Evolutionary conservation across 495 filamentous ascomycete species (phyloP), one percentile per base, ranked within the genome.

Genomic region (Poronia punctata): DNA sequence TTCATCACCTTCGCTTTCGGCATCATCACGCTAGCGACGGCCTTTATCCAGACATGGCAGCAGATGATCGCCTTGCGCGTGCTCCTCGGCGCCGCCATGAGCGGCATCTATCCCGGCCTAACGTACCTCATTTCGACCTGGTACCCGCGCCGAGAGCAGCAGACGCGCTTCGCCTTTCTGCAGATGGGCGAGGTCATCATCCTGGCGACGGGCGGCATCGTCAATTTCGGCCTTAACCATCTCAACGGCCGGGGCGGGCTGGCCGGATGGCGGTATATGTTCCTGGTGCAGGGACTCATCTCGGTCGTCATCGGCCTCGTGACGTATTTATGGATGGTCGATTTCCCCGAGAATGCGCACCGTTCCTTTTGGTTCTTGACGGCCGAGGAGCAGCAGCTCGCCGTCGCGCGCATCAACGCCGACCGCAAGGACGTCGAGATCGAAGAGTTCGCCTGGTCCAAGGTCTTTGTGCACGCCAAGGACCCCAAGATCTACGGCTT

Each of bases 211-310:
- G 84, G 83, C 7, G 72, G 72, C 20, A 77, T 88, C 42, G 75
- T 88, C 47, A 86, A 86, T 55, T 88, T 71, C 43, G 82, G 76
- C 4, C 67, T 88, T 15, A 82, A 84, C 38, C 70, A 76, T 29
- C 61, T 84, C 6, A 48, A 83, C 49, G 82, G 82, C 1, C 57
- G 50, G 4, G 67, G 61, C 3, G 78, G 76, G 1, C 48, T 88
- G 9, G 74, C 71, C 5, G 82, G 84, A 8, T 88, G 84, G 83
- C 70, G 80, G 11, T 87, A 81, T 75, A 86, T 86, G 78, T 87
- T 78, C 41, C 53, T 88, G 5, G 77, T 88, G 2, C 83, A 88
- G 56, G 66, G 66, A 3, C 22, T 71, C 1, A 77, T 84, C 39
- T 64, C 82, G n/a, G 76, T 69, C 46, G 60, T 83, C 1, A 60